Evolutionary conservation across 108 stramenopile species (phyloP).

Genomic region (Seminavis robusta): DNA sequence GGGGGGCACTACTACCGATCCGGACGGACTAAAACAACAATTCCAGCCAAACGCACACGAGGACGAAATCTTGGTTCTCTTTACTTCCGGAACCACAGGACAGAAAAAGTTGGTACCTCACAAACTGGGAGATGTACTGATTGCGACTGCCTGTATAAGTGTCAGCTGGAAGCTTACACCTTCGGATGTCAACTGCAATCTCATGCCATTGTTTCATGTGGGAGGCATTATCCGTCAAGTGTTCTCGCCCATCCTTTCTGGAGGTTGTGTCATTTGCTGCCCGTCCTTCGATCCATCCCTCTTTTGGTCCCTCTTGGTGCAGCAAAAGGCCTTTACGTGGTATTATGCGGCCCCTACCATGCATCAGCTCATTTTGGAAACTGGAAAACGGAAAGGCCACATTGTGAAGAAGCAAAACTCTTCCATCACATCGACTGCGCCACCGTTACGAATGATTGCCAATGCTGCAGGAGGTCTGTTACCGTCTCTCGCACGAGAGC

Average conservation of each 20-base stretch:
- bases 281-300: slow-evolving; percentile 47
- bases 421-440: neutral
- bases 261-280: slow-evolving; percentile 60
- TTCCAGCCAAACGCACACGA: slow-evolving; percentile 32
- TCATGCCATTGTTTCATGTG: slow-evolving; percentile 81
- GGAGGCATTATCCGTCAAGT: slow-evolving; percentile 51
- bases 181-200: slow-evolving; percentile 59
- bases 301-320: slow-evolving; percentile 47
- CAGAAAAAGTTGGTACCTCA: slow-evolving; percentile 69
- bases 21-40: neutral
- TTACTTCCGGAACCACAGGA: slow-evolving; percentile 74
- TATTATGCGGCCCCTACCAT: slow-evolving; percentile 77
- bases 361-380: slow-evolving; percentile 59
- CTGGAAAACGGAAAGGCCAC: slow-evolving; percentile 7
- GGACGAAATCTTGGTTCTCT: slow-evolving; percentile 55
- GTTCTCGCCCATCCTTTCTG: slow-evolving; percentile 49
- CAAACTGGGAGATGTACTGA: slow-evolving; percentile 38
- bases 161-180: slow-evolving; percentile 48
- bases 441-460: slow-evolving; percentile 55
- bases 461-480: slow-evolving; percentile 68
- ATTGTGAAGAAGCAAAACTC: neutral
- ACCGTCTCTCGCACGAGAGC: slow-evolving; percentile 42
- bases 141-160: slow-evolving; percentile 46
- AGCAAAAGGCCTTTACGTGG: slow-evolving; percentile 38
- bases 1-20: neutral